Base-by-base conservation (phyloP, 2,329 filamentous ascomycete genomes). In the Calonectria hongkongensis region DNA sequence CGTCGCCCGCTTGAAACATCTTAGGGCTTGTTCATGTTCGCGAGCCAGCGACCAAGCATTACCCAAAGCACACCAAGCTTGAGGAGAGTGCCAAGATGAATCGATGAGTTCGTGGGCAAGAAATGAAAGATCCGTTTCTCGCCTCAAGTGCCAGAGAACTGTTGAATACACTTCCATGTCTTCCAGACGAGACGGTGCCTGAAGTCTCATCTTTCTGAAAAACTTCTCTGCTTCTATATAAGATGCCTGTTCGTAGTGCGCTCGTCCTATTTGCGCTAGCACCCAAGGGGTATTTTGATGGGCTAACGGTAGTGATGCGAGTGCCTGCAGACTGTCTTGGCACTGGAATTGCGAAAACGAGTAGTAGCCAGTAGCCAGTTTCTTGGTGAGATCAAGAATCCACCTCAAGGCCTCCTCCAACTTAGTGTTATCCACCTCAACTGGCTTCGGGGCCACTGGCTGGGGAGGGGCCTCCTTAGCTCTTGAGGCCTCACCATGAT, bases 121-220 rank as follows among this genome's bases (percentile, higher is more conserved):
- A 84, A 97, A 98, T 0, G 96, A 96, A 27, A 99, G 88, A 73
- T 98, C 95, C 0, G 95, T 94, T 81, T 98, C 96, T 75, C 94
- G 93, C 84, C 98, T 98, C 74, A 98, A 87, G 83, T 98, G 96
- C 97, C 97, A 99, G n/a, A 99, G 89, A n/a, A 98, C 93, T 0
- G 97, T 99, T 16, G 96, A 98, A 85, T 98, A 99, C 43, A 98
- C 93, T 82, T 99, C 97, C 96, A 98, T 98, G 81, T 98, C 96
- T 81, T 98, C 94, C 54, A 97, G 88, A 4, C 95, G 92, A 1
- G 94, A 94, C 1, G 96, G 96, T 15, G 94, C 93, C 77, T 97
- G 88, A 39, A 93, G 90, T 64, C 95, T 92, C 76, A 99, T 91
- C 69, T 92, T 92, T 71, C 92, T 89, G 83, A 98, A 99, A 79